Conservation (phyloP, 345 rosid species). For the Eucalyptus regnans region DNA sequence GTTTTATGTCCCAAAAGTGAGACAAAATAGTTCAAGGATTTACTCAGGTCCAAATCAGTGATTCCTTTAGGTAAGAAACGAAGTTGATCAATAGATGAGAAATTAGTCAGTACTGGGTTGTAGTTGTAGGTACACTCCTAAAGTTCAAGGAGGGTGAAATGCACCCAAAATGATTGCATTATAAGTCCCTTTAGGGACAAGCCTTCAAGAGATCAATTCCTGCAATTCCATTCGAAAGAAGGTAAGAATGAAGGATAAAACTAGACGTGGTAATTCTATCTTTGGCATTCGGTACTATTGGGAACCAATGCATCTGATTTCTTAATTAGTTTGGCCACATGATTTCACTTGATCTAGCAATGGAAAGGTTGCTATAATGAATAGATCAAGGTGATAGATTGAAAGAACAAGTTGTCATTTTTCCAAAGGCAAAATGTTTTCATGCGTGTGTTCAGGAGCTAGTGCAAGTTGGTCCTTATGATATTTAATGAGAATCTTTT, state of each 20-base stretch:
- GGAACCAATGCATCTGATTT: not conserved
- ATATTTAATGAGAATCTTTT: not conserved
- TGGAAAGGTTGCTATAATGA: not conserved
- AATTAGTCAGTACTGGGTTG: not conserved
- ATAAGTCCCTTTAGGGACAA: not conserved
- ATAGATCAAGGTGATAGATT: not conserved
- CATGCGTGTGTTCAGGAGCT: not conserved
- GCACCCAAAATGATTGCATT: conserved; percentile 16
- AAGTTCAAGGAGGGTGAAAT: not conserved
- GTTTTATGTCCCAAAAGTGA: too few relatives aligned
- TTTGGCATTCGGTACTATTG: not conserved
- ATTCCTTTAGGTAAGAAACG: not conserved
- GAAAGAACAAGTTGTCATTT: not conserved
- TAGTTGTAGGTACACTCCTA: not conserved
- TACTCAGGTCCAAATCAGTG: not conserved
- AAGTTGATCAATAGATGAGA: not conserved
- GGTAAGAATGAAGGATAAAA: not conserved
- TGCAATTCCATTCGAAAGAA: not conserved
- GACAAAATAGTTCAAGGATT: too few relatives aligned
- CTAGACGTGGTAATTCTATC: not conserved
- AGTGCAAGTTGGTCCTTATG: not conserved
- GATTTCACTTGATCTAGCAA: not conserved
- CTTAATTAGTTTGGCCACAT: not conserved
- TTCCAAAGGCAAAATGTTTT: not conserved
- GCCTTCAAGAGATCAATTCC: conserved; percentile 4